phyloP scores from a whole-genome alignment of 129 eudicot species.

The Helianthus tuberosus region DNA sequence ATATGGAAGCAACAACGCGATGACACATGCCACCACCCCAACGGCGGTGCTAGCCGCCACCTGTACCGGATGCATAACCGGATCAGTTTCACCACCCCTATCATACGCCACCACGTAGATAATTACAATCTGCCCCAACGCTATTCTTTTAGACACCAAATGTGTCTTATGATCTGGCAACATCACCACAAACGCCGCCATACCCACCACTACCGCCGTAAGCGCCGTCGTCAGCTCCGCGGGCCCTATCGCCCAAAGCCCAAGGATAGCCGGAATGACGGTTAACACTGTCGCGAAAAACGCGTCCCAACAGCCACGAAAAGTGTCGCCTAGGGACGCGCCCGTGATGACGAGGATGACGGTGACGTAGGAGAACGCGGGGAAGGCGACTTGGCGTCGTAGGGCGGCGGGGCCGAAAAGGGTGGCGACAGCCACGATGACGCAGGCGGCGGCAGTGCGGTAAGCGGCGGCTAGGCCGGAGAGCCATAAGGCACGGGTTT shows the following conservation, averaged over 20 bases:
- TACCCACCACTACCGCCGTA: constrained; percentile 50
- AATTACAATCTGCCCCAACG: constrained; percentile 84
- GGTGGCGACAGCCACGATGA: constrained; percentile 66
- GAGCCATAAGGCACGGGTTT: constrained; percentile 52
- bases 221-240: constrained; percentile 40
- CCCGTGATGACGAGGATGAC: constrained; percentile 68
- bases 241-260: constrained; percentile 60
- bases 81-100: constrained; percentile 50
- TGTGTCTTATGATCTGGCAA: constrained; percentile 57
- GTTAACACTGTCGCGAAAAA: constrained; percentile 52
- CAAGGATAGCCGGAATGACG: constrained; percentile 61
- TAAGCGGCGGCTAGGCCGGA: constrained; percentile 57
- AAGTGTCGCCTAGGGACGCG: constrained; percentile 80
- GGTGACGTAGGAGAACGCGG: constrained; percentile 83
- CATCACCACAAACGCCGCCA: constrained; percentile 68
- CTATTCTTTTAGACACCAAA: constrained; percentile 72
- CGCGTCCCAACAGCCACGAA: constrained; percentile 73
- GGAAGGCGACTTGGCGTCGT: constrained; percentile 52
- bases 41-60: constrained; percentile 84
- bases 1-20: constrained; percentile 79
- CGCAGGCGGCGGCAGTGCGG: constrained; percentile 77
- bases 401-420: constrained; percentile 71
- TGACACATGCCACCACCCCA: constrained; percentile 78
- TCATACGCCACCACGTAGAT: constrained; percentile 66
- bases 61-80: constrained; percentile 81